Evolutionary conservation across 2,329 filamentous ascomycete genomes (phyloP).

Genomic region (Cladosporium sp.): DNA sequence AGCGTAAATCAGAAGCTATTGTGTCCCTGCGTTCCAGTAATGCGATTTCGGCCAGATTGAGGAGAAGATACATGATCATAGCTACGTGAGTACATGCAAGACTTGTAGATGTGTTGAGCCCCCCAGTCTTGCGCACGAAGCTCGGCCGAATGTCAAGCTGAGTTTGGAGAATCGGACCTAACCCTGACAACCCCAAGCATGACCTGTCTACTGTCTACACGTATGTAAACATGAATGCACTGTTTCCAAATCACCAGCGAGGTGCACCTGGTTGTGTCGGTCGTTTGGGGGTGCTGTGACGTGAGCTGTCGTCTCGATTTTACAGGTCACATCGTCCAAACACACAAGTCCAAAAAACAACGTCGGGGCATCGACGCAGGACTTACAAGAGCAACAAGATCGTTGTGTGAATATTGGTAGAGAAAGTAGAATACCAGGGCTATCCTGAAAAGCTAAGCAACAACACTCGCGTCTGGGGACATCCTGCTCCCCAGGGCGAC

Average conservation of each 20-base stretch:
- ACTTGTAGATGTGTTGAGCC: no score
- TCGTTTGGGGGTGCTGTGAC: no score
- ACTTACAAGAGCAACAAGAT: no score
- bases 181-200: not conserved
- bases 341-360: no score
- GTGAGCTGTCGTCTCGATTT: no score
- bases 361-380: no score
- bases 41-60: not conserved
- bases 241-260: not conserved
- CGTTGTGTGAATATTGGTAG: no score
- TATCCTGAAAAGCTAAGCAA: no score
- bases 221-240: not conserved
- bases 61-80: not conserved
- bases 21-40: not conserved
- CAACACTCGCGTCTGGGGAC: not conserved
- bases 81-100: no score
- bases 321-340: no score
- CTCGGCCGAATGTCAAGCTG: not conserved
- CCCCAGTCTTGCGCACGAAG: not conserved
- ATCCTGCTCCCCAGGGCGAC: not conserved
- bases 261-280: not conserved
- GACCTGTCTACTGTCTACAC: not conserved
- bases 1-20: not conserved
- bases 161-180: not conserved
- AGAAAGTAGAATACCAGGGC: no score